Conservation (phyloP, 768 basidiomycete species). For the Mycena albidolilacea region DNA sequence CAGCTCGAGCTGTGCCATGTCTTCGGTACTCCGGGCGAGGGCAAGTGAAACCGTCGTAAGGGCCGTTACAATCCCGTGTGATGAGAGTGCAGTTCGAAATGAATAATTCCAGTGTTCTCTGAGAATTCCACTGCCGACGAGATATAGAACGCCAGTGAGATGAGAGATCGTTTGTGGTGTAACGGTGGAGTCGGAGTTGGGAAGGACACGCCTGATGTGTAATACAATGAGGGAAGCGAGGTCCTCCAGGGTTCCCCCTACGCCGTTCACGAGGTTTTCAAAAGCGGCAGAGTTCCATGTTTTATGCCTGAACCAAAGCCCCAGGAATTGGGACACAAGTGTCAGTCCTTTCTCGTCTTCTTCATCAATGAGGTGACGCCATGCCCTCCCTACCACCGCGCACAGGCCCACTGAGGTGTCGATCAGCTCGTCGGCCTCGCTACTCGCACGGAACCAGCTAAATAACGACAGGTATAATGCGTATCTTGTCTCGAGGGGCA, state of each 20-base stretch:
- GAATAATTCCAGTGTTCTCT: not conserved
- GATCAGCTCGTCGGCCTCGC: too few species aligned
- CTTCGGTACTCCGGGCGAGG: not conserved
- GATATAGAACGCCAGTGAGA: not conserved
- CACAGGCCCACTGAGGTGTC: too few species aligned
- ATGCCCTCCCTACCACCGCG: too few species aligned
- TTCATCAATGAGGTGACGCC: too few species aligned
- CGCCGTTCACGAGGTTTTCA: not conserved
- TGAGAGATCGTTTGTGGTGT: not conserved
- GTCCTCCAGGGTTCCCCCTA: not conserved
- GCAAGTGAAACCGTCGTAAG: not conserved
- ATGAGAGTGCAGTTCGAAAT: not conserved
- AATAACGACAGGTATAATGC: too few species aligned
- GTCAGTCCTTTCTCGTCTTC: too few species aligned
- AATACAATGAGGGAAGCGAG: not conserved
- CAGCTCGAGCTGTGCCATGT: not conserved
- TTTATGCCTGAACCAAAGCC: not conserved
- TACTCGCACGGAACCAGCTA: too few species aligned
- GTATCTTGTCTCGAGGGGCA: too few species aligned
- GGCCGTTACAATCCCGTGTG: not conserved
- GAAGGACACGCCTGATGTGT: not conserved
- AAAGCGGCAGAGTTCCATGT: not conserved
- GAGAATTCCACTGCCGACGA: not conserved
- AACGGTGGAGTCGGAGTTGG: not conserved
- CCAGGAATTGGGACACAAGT: not conserved